Conservation (phyloP, 2,329 filamentous ascomycete genomes). For the Bipolaris bicolor region DNA sequence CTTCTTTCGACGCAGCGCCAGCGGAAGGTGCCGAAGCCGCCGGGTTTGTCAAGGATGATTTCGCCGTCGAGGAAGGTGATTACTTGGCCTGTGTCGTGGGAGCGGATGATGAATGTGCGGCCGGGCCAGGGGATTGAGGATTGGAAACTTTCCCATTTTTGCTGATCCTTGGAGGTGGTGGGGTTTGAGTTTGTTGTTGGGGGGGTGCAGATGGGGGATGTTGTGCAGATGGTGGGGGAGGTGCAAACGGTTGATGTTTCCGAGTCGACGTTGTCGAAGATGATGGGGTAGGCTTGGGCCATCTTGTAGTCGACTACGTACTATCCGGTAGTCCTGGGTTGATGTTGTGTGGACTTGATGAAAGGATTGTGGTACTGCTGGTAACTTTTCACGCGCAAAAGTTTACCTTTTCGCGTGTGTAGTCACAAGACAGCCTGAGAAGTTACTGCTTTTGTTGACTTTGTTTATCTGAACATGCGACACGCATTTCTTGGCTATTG, state of each 20-base stretch:
- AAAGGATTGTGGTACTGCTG: no score
- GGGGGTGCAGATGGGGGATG: background rate
- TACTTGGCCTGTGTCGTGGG: background rate
- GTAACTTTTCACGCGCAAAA: no score
- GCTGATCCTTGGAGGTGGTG: background rate
- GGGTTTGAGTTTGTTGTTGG: background rate
- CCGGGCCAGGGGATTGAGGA: background rate
- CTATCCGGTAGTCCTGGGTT: no score
- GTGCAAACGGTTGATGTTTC: background rate
- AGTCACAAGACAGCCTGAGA: no score
- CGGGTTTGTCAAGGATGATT: background rate
- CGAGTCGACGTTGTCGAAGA: background rate
- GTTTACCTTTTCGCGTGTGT: no score
- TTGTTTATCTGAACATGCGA: no score
- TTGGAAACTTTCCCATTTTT: background rate
- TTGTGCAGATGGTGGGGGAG: background rate
- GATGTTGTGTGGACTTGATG: no score
- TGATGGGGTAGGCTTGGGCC: background rate
- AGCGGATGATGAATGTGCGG: background rate
- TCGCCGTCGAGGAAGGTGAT: background rate
- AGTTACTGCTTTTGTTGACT: no score
- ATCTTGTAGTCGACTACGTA: no score
- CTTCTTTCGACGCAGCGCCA: background rate
- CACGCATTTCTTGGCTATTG: no score
- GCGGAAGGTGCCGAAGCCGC: background rate